Percentiles rank a stretch among this genome's conserved stretches.
Evolutionary conservation across 2,329 filamentous ascomycete genomes (phyloP).

Genomic region (Aureobasidium sp.): DNA sequence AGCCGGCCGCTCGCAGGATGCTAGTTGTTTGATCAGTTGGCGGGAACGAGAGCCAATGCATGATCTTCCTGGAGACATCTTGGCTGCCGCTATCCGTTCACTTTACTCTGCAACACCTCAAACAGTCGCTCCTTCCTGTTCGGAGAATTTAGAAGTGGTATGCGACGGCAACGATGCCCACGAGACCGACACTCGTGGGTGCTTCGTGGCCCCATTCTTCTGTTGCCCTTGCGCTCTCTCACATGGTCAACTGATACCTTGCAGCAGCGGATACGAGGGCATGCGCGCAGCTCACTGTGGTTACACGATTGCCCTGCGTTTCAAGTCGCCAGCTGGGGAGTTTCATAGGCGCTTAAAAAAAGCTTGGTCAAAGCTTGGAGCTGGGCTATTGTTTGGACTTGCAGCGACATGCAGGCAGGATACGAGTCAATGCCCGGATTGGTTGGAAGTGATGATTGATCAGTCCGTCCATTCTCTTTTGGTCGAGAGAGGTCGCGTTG

Average conservation of each 20-base stretch:
- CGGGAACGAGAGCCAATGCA: background rate
- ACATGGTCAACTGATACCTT: constrained; percentile 9
- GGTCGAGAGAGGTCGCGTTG: background rate
- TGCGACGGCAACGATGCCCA: background rate
- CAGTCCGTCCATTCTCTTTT: background rate
- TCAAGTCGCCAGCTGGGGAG: background rate
- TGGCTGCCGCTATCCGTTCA: background rate
- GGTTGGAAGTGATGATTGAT: background rate
- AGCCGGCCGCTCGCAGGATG: background rate
- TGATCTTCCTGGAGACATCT: background rate
- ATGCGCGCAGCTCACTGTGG: background rate
- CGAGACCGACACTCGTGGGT: background rate
- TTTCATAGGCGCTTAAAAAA: constrained; percentile 9
- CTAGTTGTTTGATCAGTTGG: background rate
- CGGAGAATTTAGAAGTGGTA: background rate
- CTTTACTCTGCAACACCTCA: background rate
- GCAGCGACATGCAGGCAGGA: background rate
- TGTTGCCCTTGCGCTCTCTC: background rate
- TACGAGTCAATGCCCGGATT: background rate
- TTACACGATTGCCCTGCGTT: constrained; percentile 3
- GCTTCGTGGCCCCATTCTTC: background rate
- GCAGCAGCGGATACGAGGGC: background rate
- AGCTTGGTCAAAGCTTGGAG: constrained; percentile 11
- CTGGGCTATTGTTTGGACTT: background rate
- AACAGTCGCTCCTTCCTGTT: background rate